Base-by-base conservation (phyloP, 768 basidiomycete genomes). In the Harrya chromipes region DNA sequence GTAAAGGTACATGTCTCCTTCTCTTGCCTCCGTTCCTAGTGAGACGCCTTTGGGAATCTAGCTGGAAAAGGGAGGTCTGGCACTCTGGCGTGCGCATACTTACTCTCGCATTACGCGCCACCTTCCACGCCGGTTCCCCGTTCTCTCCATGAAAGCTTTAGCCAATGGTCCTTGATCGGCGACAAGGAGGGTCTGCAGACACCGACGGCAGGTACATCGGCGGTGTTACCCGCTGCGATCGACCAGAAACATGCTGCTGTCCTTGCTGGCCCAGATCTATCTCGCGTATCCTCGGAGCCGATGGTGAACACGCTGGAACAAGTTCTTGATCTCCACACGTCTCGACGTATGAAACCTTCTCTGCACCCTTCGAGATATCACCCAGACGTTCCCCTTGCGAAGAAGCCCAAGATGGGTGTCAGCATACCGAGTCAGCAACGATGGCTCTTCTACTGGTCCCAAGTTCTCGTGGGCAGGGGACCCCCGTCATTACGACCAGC, bases 21-120 rank as follows among this genome's bases (percentile, higher is more conserved):
- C 33, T 46, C 41, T 41, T 35, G 17, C 17, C 21, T 31, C 19
- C 24, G 44, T 42, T 37, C 46, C 44, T 36, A n/a, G 35, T 54
- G 26, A 47, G 36, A 50, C 43, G 14, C n/a, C 36, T 49, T 36
- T 45, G 34, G 23, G 1, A 47, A 48, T 42, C 16, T 46, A 87
- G 87, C 86, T 44, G 86, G 87, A 0, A 87, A 94, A 65, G 90
- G 90, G 13, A 77, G 91, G 46, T 92, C 90, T 0, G 92, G 92
- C 9, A 92, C 87, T 0, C 78, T 94, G 54, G 87, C 90, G 0
- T 91, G 91, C 63, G 75, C 88, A 10, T 90, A 92, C 65, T 74
- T 94, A 3, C 78, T 94, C 13, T 76, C 87, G 0, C 70, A 77
- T 19, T 70, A 70, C 35, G 50, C 66, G 1, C 79, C 81, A 8